Conservation (phyloP, 2,329 filamentous ascomycete genomes). For the Septoria petroselini region DNA sequence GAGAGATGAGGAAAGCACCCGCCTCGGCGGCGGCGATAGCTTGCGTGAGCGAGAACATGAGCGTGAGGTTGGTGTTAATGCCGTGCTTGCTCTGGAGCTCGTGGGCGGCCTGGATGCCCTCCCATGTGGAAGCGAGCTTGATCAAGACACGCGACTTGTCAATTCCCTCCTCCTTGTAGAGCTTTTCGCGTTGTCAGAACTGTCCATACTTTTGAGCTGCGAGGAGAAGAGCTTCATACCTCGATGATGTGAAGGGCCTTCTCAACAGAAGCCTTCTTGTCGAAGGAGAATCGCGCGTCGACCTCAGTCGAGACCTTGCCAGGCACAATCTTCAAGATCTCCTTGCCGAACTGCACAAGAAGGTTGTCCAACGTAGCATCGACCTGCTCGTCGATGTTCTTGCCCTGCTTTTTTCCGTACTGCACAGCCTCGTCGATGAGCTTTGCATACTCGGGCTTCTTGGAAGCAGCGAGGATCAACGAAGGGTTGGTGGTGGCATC, state of each 20-base stretch:
- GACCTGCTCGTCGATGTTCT: slow-evolving; percentile 72
- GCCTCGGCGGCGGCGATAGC: slow-evolving; percentile 96
- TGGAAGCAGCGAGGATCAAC: slow-evolving; percentile 94
- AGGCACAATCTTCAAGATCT: slow-evolving; percentile 95
- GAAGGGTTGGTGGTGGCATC: slow-evolving; percentile 99
- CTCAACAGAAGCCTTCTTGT: slow-evolving; percentile 83
- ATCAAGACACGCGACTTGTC: slow-evolving; percentile 92
- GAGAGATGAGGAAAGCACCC: slow-evolving; percentile 93
- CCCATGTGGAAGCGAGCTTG: slow-evolving; percentile 99
- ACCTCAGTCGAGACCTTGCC: slow-evolving; percentile 99
- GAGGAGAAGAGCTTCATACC: slow-evolving; percentile 51
- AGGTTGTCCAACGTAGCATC: slow-evolving; percentile 89
- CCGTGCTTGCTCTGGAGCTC: slow-evolving; percentile 93
- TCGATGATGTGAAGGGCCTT: slow-evolving; percentile 98
- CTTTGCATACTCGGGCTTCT: slow-evolving; percentile 47
- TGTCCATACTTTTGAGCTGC: background rate
- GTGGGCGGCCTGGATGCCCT: slow-evolving; percentile 98
- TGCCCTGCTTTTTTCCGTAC: slow-evolving; percentile 75
- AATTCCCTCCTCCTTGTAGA: slow-evolving; percentile 91
- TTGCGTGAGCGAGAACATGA: slow-evolving; percentile 96
- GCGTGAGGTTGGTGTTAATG: slow-evolving; percentile 97
- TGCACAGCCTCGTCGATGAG: slow-evolving; percentile 50
- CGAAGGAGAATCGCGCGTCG: slow-evolving; percentile 92
- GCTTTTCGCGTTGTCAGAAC: slow-evolving; percentile 52
- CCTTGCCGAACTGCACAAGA: slow-evolving; percentile 94